A percentile compares a stretch with the other conserved stretches of the same genome.
phyloP scores from a whole-genome alignment of 2,329 filamentous ascomycete species.

The Paraphoma chrysanthemicola region DNA sequence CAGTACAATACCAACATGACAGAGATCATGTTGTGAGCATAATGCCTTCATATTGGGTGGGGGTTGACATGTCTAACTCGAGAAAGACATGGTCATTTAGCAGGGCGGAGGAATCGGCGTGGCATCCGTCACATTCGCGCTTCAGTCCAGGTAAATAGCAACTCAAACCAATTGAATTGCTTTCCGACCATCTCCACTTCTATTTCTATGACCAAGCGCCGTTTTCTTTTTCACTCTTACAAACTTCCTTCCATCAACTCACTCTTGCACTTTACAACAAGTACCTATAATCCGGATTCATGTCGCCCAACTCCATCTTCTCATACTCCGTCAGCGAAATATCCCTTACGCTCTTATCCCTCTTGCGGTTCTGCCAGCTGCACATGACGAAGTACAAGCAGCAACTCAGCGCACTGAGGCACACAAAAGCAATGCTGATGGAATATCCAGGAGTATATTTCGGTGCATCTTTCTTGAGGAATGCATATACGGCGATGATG shows the following conservation, averaged over 20 bases:
- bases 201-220: too few relatives aligned
- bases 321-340: slow-evolving; percentile 66
- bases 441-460: slow-evolving; percentile 75
- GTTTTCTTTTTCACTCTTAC: neutral
- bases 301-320: slow-evolving; percentile 66
- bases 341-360: slow-evolving; percentile 57
- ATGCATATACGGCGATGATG: slow-evolving; percentile 60
- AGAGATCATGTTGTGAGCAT: neutral
- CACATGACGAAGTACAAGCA: slow-evolving; percentile 67
- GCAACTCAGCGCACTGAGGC: slow-evolving; percentile 69
- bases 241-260: neutral
- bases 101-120: too few relatives aligned
- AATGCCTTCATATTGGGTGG: neutral
- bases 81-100: too few relatives aligned
- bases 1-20: too few relatives aligned
- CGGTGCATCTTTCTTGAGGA: slow-evolving; percentile 67
- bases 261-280: slow-evolving; percentile 50
- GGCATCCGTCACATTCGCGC: too few relatives aligned
- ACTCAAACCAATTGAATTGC: too few relatives aligned
- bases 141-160: too few relatives aligned
- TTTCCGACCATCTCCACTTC: too few relatives aligned
- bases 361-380: slow-evolving; percentile 65
- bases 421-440: slow-evolving; percentile 77
- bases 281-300: slow-evolving; percentile 68
- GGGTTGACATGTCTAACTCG: too few relatives aligned